These are phyloP conservation scores for Penicillium sp. DNA, from an alignment of 2,329 filamentous ascomycete species.

Conservation along the genomic window DNA sequence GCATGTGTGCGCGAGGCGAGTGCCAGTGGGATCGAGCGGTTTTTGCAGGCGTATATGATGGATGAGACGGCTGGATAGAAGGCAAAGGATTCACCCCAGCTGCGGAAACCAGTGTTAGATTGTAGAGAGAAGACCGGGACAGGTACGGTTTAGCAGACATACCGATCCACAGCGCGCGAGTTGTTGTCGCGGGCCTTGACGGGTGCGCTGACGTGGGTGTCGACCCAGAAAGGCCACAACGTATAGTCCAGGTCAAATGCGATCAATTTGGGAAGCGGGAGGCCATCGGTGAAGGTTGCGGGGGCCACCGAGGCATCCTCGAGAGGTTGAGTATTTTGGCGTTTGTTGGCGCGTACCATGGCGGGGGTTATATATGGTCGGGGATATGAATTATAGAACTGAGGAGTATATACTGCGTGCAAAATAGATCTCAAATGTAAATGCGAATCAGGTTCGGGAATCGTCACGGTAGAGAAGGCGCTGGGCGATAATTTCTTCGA, in stretches of 20 bases:
- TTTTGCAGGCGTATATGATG: constrained; percentile 64
- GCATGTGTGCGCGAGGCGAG: constrained; percentile 80
- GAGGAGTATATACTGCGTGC: neutral
- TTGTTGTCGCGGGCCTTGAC: constrained; percentile 63
- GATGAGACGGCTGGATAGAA: constrained; percentile 72
- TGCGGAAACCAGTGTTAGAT: constrained; percentile 17
- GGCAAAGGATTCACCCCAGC: constrained; percentile 64
- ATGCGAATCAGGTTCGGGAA: neutral
- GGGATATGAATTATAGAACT: neutral
- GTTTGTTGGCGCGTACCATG: constrained; percentile 39
- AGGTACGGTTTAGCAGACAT: constrained; percentile 5
- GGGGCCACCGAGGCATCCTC: constrained; percentile 46
- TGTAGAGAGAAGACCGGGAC: neutral
- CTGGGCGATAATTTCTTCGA: neutral
- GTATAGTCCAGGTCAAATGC: constrained; percentile 98
- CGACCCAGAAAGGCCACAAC: constrained; percentile 98
- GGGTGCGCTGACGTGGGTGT: constrained; percentile 82
- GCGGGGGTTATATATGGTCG: neutral
- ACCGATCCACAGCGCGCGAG: constrained; percentile 48
- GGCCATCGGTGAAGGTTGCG: constrained; percentile 63
- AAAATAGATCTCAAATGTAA: neutral
- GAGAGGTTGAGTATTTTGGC: constrained; percentile 36
- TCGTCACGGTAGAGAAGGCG: neutral
- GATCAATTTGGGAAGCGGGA: constrained; percentile 77
- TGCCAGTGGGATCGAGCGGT: constrained; percentile 60